Evolutionary conservation across 257 asterid genomes (phyloP).

Genomic region (Apocynum venetum): DNA sequence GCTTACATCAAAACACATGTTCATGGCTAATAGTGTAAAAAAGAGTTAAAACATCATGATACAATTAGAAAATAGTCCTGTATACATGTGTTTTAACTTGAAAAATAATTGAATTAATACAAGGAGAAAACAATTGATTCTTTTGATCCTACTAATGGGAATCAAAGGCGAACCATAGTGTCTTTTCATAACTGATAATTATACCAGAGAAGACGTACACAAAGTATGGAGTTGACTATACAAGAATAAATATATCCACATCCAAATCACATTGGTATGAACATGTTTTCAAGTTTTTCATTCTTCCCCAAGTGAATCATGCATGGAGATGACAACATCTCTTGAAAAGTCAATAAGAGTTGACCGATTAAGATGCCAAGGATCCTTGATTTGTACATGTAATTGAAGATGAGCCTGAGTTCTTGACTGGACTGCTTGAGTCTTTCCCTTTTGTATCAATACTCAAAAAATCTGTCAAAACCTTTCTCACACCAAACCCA

Average conservation of each 20-base stretch:
- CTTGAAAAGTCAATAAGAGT: constrained; percentile 19
- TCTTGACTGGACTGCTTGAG: constrained; percentile 15
- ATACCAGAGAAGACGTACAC: background rate
- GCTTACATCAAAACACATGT: no score
- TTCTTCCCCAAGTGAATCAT: constrained; percentile 5
- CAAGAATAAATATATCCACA: background rate
- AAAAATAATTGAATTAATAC: no score
- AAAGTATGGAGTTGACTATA: background rate
- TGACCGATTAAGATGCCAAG: constrained; percentile 34
- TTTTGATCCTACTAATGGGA: no score
- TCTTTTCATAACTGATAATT: no score
- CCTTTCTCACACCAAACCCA: constrained; percentile 56
- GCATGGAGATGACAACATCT: no score
- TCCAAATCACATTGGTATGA: background rate
- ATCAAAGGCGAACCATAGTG: no score
- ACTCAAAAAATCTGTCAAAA: constrained; percentile 65
- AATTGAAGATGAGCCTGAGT: constrained; percentile 41
- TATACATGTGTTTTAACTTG: no score
- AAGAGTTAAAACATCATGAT: no score
- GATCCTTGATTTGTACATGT: constrained; percentile 22
- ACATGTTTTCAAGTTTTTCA: background rate
- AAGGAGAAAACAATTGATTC: no score
- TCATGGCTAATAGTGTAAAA: no score
- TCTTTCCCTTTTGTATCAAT: constrained; percentile 43
- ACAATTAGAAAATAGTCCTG: no score